Percentiles rank a stretch among this genome's conserved stretches.
These are phyloP conservation scores for Fusarium veterinarium DNA, from an alignment of 2,329 filamentous ascomycete species.

Conservation along the genomic window DNA sequence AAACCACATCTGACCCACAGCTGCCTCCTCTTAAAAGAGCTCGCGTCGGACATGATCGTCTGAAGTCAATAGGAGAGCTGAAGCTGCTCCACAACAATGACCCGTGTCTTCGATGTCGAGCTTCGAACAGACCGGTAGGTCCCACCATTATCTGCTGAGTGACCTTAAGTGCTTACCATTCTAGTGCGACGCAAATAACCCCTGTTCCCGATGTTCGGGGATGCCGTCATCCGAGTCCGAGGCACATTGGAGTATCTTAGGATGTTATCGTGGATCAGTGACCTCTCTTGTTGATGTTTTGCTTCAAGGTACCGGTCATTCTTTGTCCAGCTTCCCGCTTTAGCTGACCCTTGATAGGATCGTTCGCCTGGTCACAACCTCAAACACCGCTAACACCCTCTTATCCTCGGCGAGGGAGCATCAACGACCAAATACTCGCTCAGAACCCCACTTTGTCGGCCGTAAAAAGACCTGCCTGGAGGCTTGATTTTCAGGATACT, in stretches of 20 bases:
- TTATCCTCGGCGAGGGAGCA: constrained; percentile 59
- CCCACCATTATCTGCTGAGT: background rate
- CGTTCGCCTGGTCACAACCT: constrained; percentile 60
- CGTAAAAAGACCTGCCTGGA: constrained; percentile 54
- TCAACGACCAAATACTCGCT: constrained; percentile 64
- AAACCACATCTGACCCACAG: constrained; percentile 62
- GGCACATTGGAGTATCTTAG: constrained; percentile 61
- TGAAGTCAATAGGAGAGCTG: constrained; percentile 69
- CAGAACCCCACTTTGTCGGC: constrained; percentile 57
- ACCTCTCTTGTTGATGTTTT: constrained; percentile 60
- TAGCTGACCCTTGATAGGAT: constrained; percentile 50
- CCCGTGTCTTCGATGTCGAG: constrained; percentile 64
- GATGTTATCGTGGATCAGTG: constrained; percentile 63
- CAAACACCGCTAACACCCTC: constrained; percentile 64
- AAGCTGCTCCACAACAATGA: constrained; percentile 60
- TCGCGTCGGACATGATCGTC: constrained; percentile 62
- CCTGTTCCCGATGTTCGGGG: constrained; percentile 60
- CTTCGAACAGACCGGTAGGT: constrained; percentile 59
- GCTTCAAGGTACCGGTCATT: constrained; percentile 58
- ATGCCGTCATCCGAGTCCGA: constrained; percentile 51
- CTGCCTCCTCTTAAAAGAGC: constrained; percentile 67
- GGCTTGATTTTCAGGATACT: constrained; percentile 65
- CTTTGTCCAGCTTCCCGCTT: background rate
- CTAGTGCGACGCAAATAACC: constrained; percentile 64
- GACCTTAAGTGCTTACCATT: constrained; percentile 20